These are phyloP conservation scores for Paxillus ammoniavirescens DNA, from an alignment of 768 basidiomycete genomes.

Conservation along the genomic window DNA sequence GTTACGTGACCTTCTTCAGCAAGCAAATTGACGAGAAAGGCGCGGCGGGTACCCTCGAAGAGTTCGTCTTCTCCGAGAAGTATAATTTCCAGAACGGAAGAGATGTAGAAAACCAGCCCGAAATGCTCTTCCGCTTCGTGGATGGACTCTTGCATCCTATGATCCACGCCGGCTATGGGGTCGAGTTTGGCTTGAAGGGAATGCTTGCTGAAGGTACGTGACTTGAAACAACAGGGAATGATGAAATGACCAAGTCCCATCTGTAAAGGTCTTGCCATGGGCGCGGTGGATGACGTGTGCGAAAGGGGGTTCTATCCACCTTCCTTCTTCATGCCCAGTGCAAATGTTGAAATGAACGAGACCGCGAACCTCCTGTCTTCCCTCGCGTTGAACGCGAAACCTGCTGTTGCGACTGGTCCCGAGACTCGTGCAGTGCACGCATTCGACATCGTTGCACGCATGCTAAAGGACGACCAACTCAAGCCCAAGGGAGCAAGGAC, in stretches of 20 bases:
- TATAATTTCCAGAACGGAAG: conserved; percentile 22
- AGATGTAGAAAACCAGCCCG: conserved; percentile 32
- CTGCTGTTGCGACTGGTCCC: background rate
- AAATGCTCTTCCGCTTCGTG: conserved; percentile 52
- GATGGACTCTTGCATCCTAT: conserved; percentile 57
- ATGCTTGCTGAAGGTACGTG: conserved; percentile 58
- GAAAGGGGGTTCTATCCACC: conserved; percentile 32
- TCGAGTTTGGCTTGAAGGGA: conserved; percentile 63
- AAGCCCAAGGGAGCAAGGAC: background rate
- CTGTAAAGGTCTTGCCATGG: conserved; percentile 23
- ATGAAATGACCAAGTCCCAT: background rate
- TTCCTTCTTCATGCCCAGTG: conserved; percentile 7
- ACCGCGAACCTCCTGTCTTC: conserved; percentile 6
- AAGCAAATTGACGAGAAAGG: conserved; percentile 17
- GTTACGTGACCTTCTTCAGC: conserved; percentile 27
- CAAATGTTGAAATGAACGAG: background rate
- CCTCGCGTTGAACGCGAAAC: conserved; percentile 5
- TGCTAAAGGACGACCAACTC: conserved; percentile 47
- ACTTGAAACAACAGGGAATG: too few relatives aligned
- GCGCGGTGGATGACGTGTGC: conserved; percentile 30
- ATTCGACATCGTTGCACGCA: conserved; percentile 50
- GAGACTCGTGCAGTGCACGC: conserved; percentile 26
- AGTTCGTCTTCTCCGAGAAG: conserved; percentile 31
- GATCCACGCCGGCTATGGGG: conserved; percentile 61
- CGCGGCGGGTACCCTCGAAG: conserved; percentile 15